Evolutionary conservation across 495 filamentous ascomycete genomes (phyloP).

Genomic region (Aspergillus avenaceus): DNA sequence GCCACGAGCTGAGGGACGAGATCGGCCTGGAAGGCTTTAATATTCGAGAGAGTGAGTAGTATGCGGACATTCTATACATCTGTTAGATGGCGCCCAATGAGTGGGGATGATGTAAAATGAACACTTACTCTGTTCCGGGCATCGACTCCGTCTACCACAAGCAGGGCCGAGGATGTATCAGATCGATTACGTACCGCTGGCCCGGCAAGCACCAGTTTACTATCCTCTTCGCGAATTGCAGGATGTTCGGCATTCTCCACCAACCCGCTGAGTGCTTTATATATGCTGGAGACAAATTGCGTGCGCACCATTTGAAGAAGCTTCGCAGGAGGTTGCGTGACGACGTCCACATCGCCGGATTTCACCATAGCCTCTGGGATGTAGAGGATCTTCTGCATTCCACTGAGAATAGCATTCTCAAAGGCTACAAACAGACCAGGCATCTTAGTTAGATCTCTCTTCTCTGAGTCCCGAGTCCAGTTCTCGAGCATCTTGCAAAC

Average conservation of each 20-base stretch:
- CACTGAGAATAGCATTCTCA: constrained; percentile 68
- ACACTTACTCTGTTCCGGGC: constrained; percentile 64
- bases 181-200: constrained; percentile 24
- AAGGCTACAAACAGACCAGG: constrained; percentile 75
- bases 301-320: constrained; percentile 78
- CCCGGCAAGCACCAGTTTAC: constrained; percentile 42
- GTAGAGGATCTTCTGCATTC: constrained; percentile 93
- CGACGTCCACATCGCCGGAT: constrained; percentile 63
- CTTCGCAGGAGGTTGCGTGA: constrained; percentile 77
- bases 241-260: constrained; percentile 88
- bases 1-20: constrained; percentile 77
- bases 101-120: background rate
- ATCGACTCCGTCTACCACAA: constrained; percentile 56
- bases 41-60: constrained; percentile 87
- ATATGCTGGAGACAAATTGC: constrained; percentile 86
- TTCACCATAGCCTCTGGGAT: constrained; percentile 76
- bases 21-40: constrained; percentile 71
- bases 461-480: constrained; percentile 77
- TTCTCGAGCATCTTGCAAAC: constrained; percentile 86
- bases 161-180: constrained; percentile 30
- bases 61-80: constrained; percentile 72
- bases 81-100: constrained; percentile 10
- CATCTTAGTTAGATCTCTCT: constrained; percentile 84
- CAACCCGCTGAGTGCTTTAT: constrained; percentile 88
- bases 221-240: constrained; percentile 55